These are phyloP conservation scores for Blastosporella zonata DNA, from an alignment of 1,284 basidiomycete genomes.

Conservation along the genomic window DNA sequence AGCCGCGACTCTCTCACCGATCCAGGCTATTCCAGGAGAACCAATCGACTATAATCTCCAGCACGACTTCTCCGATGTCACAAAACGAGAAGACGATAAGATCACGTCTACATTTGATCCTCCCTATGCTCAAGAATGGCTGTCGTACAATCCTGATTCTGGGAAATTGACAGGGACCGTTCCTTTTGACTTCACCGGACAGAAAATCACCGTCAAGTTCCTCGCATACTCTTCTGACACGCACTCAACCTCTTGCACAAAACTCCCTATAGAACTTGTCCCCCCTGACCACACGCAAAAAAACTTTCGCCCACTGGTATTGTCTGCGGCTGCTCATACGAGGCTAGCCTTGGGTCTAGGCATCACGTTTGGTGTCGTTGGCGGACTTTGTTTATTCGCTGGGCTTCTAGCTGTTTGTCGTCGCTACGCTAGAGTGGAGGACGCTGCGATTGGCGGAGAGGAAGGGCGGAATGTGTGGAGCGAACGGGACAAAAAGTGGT, in stretches of 20 bases:
- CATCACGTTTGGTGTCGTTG: constrained; percentile 61
- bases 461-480: constrained; percentile 54
- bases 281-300: constrained; percentile 31
- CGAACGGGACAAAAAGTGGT: constrained; percentile 65
- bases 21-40: constrained; percentile 45
- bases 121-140: constrained; percentile 39
- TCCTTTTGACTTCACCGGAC: constrained; percentile 38
- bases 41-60: constrained; percentile 47
- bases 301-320: constrained; percentile 29
- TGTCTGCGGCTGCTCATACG: constrained; percentile 41
- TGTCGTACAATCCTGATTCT: constrained; percentile 47
- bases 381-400: constrained; percentile 54
- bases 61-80: constrained; percentile 51
- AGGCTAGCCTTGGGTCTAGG: constrained; percentile 56
- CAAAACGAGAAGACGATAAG: constrained; percentile 39
- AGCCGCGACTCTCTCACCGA: constrained; percentile 49
- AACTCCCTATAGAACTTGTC: constrained; percentile 51
- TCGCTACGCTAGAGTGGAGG: constrained; percentile 51
- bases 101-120: constrained; percentile 55
- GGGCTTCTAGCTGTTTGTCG: constrained; percentile 53
- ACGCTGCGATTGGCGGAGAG: constrained; percentile 56
- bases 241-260: constrained; percentile 69
- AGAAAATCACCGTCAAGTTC: constrained; percentile 52
- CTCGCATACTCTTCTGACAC: constrained; percentile 62
- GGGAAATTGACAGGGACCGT: constrained; percentile 52